Evolutionary conservation across 2,329 filamentous ascomycete genomes (phyloP).

Genomic region (Leptographium galeiforme): DNA sequence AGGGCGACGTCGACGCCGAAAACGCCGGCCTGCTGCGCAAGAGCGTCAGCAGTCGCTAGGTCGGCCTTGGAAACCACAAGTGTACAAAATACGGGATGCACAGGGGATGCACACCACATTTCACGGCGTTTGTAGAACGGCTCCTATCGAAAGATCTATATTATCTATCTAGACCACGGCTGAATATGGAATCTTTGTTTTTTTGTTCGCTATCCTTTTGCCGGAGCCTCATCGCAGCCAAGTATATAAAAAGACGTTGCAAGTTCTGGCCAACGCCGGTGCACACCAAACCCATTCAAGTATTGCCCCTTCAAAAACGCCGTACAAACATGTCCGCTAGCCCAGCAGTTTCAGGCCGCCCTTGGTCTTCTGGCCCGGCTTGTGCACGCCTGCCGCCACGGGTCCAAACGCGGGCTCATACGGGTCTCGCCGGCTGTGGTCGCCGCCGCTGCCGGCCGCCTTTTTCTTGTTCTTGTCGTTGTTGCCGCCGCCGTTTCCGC

Average conservation of each 20-base stretch:
- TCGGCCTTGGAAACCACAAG: background rate
- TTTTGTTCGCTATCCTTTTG: background rate
- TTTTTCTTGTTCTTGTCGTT: conserved; percentile 18
- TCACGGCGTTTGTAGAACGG: background rate
- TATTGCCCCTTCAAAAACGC: too few species aligned
- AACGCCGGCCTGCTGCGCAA: conserved; percentile 33
- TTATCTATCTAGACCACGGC: background rate
- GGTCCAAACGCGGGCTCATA: conserved; percentile 41
- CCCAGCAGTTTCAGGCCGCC: conserved; percentile 48
- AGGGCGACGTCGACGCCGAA: conserved; percentile 26
- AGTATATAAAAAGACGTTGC: background rate
- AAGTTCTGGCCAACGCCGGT: too few species aligned
- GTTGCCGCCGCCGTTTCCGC: conserved; percentile 18
- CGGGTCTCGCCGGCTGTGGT: conserved; percentile 15
- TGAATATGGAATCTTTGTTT: background rate
- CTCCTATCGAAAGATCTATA: background rate
- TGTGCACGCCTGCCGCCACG: conserved; percentile 39
- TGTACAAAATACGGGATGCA: background rate
- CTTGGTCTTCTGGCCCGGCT: conserved; percentile 51
- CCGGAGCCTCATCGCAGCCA: background rate
- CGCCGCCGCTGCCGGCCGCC: conserved; percentile 19
- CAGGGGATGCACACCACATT: background rate
- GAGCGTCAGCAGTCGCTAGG: conserved; percentile 12
- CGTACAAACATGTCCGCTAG: conserved; percentile 19
- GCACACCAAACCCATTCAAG: too few species aligned